Base-by-base conservation (phyloP, 352 stramenopile genomes). In the Globisporangium alternatum region DNA sequence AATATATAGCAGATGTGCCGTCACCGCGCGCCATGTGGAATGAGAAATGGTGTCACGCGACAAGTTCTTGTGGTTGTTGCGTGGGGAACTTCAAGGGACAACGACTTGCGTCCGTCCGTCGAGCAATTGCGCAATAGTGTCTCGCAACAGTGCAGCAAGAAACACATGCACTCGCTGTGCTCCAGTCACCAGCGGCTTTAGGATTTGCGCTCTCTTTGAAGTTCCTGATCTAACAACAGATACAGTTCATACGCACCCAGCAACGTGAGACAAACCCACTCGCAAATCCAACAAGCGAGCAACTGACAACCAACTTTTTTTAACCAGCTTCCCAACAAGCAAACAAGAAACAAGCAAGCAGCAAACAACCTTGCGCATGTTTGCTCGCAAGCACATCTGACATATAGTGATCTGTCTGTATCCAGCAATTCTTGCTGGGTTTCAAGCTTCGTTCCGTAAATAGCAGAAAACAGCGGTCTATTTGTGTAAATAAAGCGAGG, bases 1-100 rank as follows among this genome's bases (percentile, higher is more conserved):
- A 41, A 41, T 41, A 15, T 41, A 41, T 15, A 41, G 7, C 35
- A 41, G 35, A 15, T 9, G 35, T 41, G 35, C 35, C 2, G 2
- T 19, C 35, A 12, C 25, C 25, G 7, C 35, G 33, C 35, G 8
- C 7, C 35, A 41, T 41, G 35, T 15, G 8, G 15, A 17, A 9
- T 15, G 35, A 41, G 1, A 41, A 41, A 12, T 41, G 35, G 35
- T 9, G 6, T 41, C 35, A 56, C 51, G 28, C 51, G 28, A 56
- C 51, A 56, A 56, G 28, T 56, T 56, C 51, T 56, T 56, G 51
- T 56, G 51, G 51, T 9, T 28, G 51, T 9, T 28, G 17, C 35
- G 51, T 22, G 25, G 35, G 15, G 9, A 57, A 44, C 30, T 57
- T 57, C 52, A 43, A 57, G 17, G 6, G 31, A 33, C 15, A 21